A percentile compares a stretch with the other conserved stretches of the same genome.
Evolutionary conservation across 257 asterid genomes (phyloP).

Genomic region (Eucommia ulmoides): DNA sequence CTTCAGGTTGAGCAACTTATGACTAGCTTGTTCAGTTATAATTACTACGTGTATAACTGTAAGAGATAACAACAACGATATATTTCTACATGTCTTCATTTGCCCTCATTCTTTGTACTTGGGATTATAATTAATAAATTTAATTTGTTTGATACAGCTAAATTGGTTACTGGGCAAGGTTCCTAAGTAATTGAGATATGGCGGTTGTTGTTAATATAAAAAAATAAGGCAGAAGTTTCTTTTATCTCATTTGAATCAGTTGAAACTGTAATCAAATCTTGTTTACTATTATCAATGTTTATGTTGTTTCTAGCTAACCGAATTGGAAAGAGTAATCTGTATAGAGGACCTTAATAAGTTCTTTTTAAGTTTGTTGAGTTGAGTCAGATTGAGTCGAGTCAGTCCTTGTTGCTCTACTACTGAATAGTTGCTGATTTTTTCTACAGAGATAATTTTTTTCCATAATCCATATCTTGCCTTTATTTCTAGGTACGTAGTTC

Average conservation of each 20-base stretch:
- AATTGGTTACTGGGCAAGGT: no score
- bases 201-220: no score
- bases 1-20: no score
- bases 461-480: constrained; percentile 6
- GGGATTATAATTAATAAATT: no score
- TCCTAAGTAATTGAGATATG: no score
- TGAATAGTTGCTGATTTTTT: not conserved
- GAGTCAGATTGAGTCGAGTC: constrained; percentile 4
- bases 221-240: not conserved
- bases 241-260: not conserved
- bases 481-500: constrained; percentile 46
- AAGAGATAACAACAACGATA: no score
- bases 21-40: no score
- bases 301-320: not conserved
- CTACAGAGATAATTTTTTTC: not conserved
- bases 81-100: no score
- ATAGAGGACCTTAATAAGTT: not conserved
- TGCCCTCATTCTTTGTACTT: no score
- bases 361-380: not conserved
- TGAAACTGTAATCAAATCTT: not conserved
- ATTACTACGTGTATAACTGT: no score
- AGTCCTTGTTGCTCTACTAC: not conserved
- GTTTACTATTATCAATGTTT: not conserved
- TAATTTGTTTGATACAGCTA: no score
- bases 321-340: not conserved